Evolutionary conservation across 2,329 filamentous ascomycete species (phyloP), one percentile per base, ranked within the genome.

Genomic region (Alternaria alternata): DNA sequence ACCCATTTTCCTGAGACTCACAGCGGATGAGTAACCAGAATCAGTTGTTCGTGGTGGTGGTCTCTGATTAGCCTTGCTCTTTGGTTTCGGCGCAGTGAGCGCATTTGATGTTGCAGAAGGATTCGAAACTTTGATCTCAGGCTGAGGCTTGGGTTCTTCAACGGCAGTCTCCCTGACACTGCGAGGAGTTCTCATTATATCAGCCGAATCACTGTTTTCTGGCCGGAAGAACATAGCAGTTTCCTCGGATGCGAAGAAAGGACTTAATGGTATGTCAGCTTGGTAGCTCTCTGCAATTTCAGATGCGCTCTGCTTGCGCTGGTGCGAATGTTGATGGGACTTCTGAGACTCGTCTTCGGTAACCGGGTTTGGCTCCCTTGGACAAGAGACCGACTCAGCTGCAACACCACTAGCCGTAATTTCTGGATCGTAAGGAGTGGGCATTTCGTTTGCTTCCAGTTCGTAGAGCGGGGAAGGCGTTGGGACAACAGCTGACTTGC

Each of bases 21-120:
- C 69, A n/a, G 71, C 70, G 51, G 78, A 79, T 3, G 77, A 80
- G 59, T 80, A 80, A 1, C 78, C 78, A 9, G 78, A 80, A 54
- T 80, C 78, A 1, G 72, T 65, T 41, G 78, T 78, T 39, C 55
- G 65, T 30, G 75, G 71, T 28, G 62, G 59, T 16, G 74, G 75
- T 36, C 70, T 70, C 42, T 62, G 64, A 36, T 30, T 53, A 20
- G 47, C 26, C 42, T 47, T 58, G 8, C 36, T 53, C 22, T 57
- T 63, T 16, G 59, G 38, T 18, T 57, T 65, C 8, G 63, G 48
- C n/a, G 56, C 28, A 9, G 26, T 39, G 14, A 49, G 47, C 11
- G 36, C 28, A 41, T 24, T 49, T n/a, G 41, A 49, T 67, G 68
- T 44, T 49, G 64, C 44, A 18, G 62, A 49, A 44, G 61, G 43